Conservation (phyloP, 2,329 filamentous ascomycete genomes). For the Arthrinium phaeospermum region DNA sequence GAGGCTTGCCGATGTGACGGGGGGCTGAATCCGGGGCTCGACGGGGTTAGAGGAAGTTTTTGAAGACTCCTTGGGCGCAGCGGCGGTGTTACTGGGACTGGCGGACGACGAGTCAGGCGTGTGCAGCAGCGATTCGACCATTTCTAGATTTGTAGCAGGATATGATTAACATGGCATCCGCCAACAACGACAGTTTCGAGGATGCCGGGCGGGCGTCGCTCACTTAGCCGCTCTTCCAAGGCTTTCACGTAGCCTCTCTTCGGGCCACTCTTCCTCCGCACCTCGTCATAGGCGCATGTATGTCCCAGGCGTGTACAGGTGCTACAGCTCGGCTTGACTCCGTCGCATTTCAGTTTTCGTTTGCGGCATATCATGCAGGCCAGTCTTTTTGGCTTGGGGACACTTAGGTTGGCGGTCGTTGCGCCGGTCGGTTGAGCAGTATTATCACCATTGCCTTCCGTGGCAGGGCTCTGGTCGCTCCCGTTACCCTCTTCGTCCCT, state of each 20-base stretch:
- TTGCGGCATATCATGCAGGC: slow-evolving; percentile 94
- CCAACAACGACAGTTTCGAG: slow-evolving; percentile 24
- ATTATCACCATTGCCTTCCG: slow-evolving; percentile 41
- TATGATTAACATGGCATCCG: slow-evolving; percentile 20
- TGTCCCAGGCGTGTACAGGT: slow-evolving; percentile 89
- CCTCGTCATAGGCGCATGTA: slow-evolving; percentile 88
- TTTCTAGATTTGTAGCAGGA: slow-evolving; percentile 61
- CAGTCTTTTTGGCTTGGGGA: slow-evolving; percentile 87
- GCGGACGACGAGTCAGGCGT: slow-evolving; percentile 66
- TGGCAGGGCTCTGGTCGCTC: slow-evolving; percentile 15
- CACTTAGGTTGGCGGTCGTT: slow-evolving; percentile 56
- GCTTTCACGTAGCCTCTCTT: slow-evolving; percentile 96
- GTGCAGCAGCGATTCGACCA: slow-evolving; percentile 91
- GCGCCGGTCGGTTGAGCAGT: slow-evolving; percentile 35
- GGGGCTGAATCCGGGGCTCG: slow-evolving; percentile 41
- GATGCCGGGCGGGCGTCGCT: slow-evolving; percentile 41
- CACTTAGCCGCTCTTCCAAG: slow-evolving; percentile 89
- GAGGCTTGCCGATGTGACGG: slow-evolving; percentile 44
- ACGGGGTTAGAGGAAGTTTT: slow-evolving; percentile 32
- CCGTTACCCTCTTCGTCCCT: neutral
- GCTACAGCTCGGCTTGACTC: slow-evolving; percentile 81
- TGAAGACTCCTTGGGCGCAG: slow-evolving; percentile 32
- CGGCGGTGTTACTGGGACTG: slow-evolving; percentile 29
- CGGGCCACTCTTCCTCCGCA: slow-evolving; percentile 90
- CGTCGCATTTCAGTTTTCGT: slow-evolving; percentile 90